These are phyloP conservation scores for Chamaecrista fasciculata DNA, from an alignment of 306 rosid genomes.

Conservation along the genomic window DNA sequence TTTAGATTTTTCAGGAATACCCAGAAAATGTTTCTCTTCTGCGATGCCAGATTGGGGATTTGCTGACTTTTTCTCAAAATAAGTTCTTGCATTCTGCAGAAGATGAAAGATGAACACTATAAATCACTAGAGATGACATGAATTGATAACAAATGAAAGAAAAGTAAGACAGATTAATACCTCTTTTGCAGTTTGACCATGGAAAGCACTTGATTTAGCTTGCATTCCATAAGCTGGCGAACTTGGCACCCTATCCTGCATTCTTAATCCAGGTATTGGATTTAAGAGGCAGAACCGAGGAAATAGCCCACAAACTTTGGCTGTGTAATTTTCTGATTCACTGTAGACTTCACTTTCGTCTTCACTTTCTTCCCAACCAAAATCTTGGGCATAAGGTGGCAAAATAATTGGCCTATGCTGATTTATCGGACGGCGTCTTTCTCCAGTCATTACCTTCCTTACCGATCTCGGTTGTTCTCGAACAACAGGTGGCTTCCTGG, in stretches of 20 bases:
- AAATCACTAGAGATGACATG: constrained; percentile 16
- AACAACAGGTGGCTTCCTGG: constrained; percentile 44
- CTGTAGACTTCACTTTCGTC: constrained; percentile 43
- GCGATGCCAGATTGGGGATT: constrained; percentile 30
- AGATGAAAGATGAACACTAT: constrained; percentile 23
- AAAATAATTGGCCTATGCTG: constrained; percentile 37
- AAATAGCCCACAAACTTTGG: constrained; percentile 53
- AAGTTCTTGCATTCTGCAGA: constrained; percentile 43
- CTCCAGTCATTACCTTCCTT: constrained; percentile 35
- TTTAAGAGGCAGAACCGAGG: constrained; percentile 57
- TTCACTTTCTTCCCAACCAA: constrained; percentile 44
- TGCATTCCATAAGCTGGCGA: constrained; percentile 41
- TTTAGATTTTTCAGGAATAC: constrained; percentile 39
- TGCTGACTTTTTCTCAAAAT: constrained; percentile 26
- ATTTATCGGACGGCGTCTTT: constrained; percentile 33
- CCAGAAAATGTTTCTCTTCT: constrained; percentile 35
- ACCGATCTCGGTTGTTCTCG: constrained; percentile 50
- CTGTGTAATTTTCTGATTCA: constrained; percentile 30
- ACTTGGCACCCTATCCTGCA: constrained; percentile 33
- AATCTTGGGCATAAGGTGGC: constrained; percentile 35
- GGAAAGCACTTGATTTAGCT: constrained; percentile 43
- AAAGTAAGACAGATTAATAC: constrained; percentile 34
- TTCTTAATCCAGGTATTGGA: constrained; percentile 56
- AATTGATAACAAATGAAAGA: background rate
- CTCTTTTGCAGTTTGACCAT: constrained; percentile 38